Conservation (phyloP, 345 rosid species). For the Eucalyptus cloeziana region DNA sequence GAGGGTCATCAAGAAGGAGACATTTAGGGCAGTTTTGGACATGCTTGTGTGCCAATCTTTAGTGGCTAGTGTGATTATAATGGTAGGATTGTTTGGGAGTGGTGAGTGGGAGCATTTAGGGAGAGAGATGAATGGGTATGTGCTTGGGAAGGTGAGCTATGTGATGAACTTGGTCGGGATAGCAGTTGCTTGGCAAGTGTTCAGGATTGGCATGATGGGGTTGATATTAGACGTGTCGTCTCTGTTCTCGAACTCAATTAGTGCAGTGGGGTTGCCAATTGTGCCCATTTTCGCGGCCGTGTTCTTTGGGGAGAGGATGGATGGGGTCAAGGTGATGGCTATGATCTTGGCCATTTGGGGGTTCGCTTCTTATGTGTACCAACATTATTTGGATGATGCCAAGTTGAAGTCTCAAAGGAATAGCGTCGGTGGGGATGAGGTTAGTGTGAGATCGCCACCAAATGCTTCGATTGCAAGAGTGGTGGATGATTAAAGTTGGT, state of each 20-base stretch:
- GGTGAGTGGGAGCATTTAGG: conserved; percentile 24
- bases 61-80: not conserved
- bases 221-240: conserved; percentile 24
- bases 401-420: not conserved
- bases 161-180: conserved; percentile 14
- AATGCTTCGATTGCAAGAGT: not conserved
- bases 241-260: conserved; percentile 10
- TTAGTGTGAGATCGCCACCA: not conserved
- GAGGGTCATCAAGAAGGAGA: conserved; percentile 8
- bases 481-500: not conserved
- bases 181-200: conserved; percentile 20
- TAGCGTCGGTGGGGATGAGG: not conserved
- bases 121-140: conserved; percentile 12
- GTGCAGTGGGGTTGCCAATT: conserved; percentile 16
- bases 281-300: conserved; percentile 16
- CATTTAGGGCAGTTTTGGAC: conserved; percentile 3
- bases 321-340: conserved; percentile 14
- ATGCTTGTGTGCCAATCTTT: conserved; percentile 8
- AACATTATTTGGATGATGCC: conserved; percentile 12
- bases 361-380: conserved; percentile 20
- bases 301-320: conserved; percentile 22
- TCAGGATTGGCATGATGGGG: conserved; percentile 5
- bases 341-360: conserved; percentile 30
- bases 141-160: conserved; percentile 17
- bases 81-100: conserved; percentile 20